A percentile compares a stretch with the other conserved stretches of the same genome.
These are phyloP conservation scores for Penicillium salamii DNA, from an alignment of 495 filamentous ascomycete genomes.

Conservation along the genomic window DNA sequence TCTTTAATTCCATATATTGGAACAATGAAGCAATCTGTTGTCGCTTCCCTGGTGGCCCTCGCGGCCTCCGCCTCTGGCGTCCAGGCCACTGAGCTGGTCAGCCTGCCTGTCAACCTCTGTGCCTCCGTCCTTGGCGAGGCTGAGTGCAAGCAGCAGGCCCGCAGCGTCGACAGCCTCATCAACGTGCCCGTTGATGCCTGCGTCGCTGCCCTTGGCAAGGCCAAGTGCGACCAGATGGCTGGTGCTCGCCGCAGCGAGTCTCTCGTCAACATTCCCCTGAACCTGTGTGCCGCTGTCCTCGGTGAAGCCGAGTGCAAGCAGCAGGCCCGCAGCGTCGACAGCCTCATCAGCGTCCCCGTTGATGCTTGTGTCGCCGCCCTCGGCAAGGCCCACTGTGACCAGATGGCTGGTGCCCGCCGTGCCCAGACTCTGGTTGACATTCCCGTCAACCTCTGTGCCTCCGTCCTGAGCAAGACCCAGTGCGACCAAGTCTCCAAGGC, in stretches of 20 bases:
- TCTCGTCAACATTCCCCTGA: neutral
- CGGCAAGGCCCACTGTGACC: neutral
- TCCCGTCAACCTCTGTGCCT: neutral
- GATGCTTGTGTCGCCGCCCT: neutral
- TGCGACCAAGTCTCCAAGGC: neutral
- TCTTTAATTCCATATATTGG: neutral
- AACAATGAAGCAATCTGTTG: conserved; percentile 31
- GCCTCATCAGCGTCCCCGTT: neutral
- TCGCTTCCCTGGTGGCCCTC: conserved; percentile 25
- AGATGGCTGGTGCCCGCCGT: neutral
- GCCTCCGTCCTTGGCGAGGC: conserved; percentile 23
- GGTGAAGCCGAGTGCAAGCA: neutral
- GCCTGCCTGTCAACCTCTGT: conserved; percentile 26
- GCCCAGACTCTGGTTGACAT: neutral
- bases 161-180: neutral
- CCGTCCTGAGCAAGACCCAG: neutral
- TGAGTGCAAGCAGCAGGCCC: conserved; percentile 22
- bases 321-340: neutral
- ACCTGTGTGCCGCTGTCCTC: neutral
- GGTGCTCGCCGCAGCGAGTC: neutral
- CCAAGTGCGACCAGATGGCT: neutral
- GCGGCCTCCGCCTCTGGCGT: conserved; percentile 21
- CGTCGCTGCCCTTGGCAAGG: neutral
- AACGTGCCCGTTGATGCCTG: neutral
- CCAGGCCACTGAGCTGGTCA: conserved; percentile 22